A percentile compares a stretch with the other conserved stretches of the same genome.
Conservation (phyloP, 139 green algal species). For the Tetradesmus obliquus region DNA sequence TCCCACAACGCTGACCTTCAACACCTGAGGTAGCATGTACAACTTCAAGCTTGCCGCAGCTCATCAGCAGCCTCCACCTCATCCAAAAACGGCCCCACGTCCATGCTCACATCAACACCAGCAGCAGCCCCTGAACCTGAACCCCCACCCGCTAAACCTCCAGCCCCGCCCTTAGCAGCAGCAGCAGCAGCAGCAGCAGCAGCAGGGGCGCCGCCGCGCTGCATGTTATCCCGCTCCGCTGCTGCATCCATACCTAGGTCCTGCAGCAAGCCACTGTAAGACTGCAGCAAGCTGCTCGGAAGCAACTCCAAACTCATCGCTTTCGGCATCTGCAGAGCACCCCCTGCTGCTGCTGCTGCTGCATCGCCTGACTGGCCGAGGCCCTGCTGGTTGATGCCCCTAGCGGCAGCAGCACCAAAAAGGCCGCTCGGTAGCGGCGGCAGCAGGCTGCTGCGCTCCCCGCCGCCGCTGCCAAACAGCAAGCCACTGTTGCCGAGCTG, state of each 20-base stretch:
- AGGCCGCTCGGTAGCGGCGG: neutral
- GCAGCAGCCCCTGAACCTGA: neutral
- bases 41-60: neutral
- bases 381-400: too few relatives aligned
- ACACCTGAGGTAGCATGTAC: neutral
- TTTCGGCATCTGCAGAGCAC: neutral
- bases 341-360: neutral
- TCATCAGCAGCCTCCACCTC: neutral
- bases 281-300: neutral
- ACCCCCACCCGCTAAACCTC: neutral
- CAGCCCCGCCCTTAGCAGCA: neutral
- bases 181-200: neutral
- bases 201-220: neutral
- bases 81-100: neutral
- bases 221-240: neutral
- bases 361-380: too few relatives aligned
- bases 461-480: neutral
- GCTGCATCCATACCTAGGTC: neutral
- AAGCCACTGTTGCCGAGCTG: neutral
- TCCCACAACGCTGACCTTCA: neutral
- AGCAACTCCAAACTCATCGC: neutral
- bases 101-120: neutral
- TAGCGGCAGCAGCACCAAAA: neutral
- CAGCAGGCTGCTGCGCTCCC: neutral
- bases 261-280: neutral